A percentile compares a stretch with the other conserved stretches of the same genome.
These are phyloP conservation scores for Phytophthora pisi DNA, from an alignment of 352 stramenopile genomes.

Conservation along the genomic window DNA sequence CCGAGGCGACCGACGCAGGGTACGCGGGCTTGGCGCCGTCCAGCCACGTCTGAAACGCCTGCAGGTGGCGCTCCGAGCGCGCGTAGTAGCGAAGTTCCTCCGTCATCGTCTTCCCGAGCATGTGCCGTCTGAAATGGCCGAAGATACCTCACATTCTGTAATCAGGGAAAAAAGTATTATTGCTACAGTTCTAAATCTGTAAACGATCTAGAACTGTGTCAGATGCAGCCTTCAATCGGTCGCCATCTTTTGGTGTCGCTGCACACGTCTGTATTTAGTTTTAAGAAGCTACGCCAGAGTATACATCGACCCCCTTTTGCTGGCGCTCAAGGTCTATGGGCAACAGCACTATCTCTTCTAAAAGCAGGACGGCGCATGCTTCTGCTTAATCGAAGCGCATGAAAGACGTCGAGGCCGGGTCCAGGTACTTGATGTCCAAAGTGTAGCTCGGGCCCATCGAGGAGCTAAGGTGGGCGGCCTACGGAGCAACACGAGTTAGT, in stretches of 20 bases:
- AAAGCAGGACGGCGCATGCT: conserved; percentile 15
- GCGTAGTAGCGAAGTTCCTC: conserved; percentile 79
- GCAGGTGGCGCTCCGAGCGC: conserved; percentile 74
- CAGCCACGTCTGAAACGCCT: conserved; percentile 72
- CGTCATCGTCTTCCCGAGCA: conserved; percentile 59
- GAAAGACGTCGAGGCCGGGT: conserved; percentile 82
- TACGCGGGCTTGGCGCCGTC: conserved; percentile 35
- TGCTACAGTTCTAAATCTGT: too few species aligned
- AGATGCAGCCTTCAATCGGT: too few species aligned
- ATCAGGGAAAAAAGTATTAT: too few species aligned
- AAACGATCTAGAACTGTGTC: too few species aligned
- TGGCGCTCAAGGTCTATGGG: conserved; percentile 18
- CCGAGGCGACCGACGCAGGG: conserved; percentile 28
- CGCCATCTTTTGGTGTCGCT: too few species aligned
- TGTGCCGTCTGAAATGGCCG: not conserved
- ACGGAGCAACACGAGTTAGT: not conserved
- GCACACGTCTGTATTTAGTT: too few species aligned
- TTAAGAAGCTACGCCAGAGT: too few species aligned
- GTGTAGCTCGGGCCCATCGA: conserved; percentile 83
- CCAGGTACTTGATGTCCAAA: conserved; percentile 86
- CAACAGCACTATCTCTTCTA: conserved; percentile 29
- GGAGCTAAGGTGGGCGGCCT: conserved; percentile 84
- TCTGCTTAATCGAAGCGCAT: conserved; percentile 82
- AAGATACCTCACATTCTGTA: too few species aligned
- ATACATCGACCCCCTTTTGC: conserved; percentile 19